Percentiles rank a stretch among this genome's conserved stretches.
These are phyloP conservation scores for Plasmodium adleri DNA, from an alignment of 169 alveolate genomes.

Conservation along the genomic window DNA sequence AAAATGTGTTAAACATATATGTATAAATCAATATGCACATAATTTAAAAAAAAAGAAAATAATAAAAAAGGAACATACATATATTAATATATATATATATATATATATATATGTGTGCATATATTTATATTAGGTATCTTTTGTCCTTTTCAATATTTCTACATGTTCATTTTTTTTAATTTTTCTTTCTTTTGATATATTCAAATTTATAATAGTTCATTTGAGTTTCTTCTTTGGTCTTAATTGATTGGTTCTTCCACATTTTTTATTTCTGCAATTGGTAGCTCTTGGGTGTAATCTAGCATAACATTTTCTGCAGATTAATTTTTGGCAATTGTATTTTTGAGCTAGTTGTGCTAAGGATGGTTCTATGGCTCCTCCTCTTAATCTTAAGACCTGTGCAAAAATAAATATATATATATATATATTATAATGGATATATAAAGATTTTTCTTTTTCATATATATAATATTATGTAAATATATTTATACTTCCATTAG, in stretches of 20 bases:
- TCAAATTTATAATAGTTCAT: constrained; percentile 75
- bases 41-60: too few relatives aligned
- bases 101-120: too few relatives aligned
- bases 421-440: background rate
- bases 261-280: constrained; percentile 99
- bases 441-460: too few relatives aligned
- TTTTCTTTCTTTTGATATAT: background rate
- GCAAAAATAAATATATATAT: constrained; percentile 1
- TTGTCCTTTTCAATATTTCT: too few relatives aligned
- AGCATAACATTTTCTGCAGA: constrained; percentile 99
- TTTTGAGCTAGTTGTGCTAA: constrained; percentile 98
- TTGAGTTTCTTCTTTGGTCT: constrained; percentile 99
- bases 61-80: too few relatives aligned
- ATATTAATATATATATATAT: too few relatives aligned
- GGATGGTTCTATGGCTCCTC: constrained; percentile 99
- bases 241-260: constrained; percentile 99
- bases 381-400: constrained; percentile 95
- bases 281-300: constrained; percentile 99
- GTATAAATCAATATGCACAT: too few relatives aligned
- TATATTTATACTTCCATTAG: too few relatives aligned
- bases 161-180: background rate
- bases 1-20: too few relatives aligned
- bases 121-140: background rate
- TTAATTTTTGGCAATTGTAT: constrained; percentile 98
- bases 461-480: too few relatives aligned